Evolutionary conservation across 1,284 basidiomycete species (phyloP).

Genomic region (Rhodotorula mucilaginosa): DNA sequence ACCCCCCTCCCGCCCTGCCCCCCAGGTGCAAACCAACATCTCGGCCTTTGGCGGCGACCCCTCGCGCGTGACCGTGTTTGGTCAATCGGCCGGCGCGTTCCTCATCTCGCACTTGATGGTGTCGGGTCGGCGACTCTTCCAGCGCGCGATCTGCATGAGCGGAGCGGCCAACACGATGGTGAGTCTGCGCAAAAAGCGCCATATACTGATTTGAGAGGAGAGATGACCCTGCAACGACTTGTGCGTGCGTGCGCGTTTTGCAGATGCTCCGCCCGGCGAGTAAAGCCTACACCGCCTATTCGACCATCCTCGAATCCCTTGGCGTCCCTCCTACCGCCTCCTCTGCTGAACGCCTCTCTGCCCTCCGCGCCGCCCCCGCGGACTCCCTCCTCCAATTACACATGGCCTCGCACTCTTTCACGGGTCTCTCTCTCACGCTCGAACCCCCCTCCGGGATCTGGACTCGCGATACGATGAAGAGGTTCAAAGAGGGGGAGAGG

Average conservation of each 20-base stretch:
- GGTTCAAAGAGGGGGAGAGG: slow-evolving; percentile 20
- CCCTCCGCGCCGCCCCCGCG: slow-evolving; percentile 17
- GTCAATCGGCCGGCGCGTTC: slow-evolving; percentile 35
- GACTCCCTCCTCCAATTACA: slow-evolving; percentile 18
- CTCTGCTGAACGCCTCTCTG: slow-evolving; percentile 9
- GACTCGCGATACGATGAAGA: slow-evolving; percentile 12
- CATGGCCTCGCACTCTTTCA: slow-evolving; percentile 16
- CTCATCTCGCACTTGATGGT: slow-evolving; percentile 33
- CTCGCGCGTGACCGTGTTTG: slow-evolving; percentile 29
- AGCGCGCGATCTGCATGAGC: slow-evolving; percentile 31
- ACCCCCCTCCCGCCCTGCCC: background rate
- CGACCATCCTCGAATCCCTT: slow-evolving; percentile 19
- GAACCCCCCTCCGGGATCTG: slow-evolving; percentile 23
- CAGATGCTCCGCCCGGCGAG: slow-evolving; percentile 25
- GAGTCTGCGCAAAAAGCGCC: background rate
- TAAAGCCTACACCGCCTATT: slow-evolving; percentile 26
- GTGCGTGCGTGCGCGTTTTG: no score
- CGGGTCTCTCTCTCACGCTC: slow-evolving; percentile 23
- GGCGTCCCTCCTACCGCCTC: background rate
- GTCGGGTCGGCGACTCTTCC: slow-evolving; percentile 28
- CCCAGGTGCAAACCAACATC: slow-evolving; percentile 33
- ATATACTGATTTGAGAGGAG: no score
- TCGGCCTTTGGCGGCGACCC: slow-evolving; percentile 31
- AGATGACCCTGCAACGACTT: no score
- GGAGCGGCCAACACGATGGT: slow-evolving; percentile 34